Evolutionary conservation across 768 basidiomycete species (phyloP).

Genomic region (Naganishia kalamii): DNA sequence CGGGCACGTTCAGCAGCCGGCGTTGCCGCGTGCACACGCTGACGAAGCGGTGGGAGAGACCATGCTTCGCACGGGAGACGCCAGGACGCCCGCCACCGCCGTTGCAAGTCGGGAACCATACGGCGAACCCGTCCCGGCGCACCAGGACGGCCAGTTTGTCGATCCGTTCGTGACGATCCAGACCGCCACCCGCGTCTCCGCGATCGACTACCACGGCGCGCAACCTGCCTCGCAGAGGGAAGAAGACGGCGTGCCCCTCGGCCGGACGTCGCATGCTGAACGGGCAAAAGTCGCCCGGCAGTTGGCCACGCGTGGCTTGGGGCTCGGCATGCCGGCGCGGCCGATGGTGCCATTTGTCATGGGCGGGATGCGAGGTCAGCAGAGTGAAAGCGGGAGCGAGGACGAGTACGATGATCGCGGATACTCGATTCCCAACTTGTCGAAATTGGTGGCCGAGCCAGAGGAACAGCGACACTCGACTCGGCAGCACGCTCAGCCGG

Average conservation of each 20-base stretch:
- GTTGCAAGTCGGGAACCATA: background rate
- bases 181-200: constrained; percentile 35
- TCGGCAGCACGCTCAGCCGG: background rate
- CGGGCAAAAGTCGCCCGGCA: constrained; percentile 37
- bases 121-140: constrained; percentile 21
- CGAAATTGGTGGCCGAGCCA: background rate
- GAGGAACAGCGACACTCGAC: background rate
- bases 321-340: constrained; percentile 42
- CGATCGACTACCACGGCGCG: background rate
- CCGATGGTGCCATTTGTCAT: constrained; percentile 29
- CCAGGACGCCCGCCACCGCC: background rate
- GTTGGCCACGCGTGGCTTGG: constrained; percentile 42
- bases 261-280: constrained; percentile 36
- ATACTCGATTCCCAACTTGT: constrained; percentile 6
- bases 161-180: constrained; percentile 45
- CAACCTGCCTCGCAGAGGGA: too few species aligned
- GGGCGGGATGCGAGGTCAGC: background rate
- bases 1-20: constrained; percentile 28
- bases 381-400: constrained; percentile 17
- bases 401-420: constrained; percentile 22
- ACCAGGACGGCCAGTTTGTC: constrained; percentile 39
- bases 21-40: constrained; percentile 26
- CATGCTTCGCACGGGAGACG: constrained; percentile 31
- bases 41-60: constrained; percentile 36
- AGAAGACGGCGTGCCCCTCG: constrained; percentile 40